Conservation (phyloP, 2,329 filamentous ascomycete genomes). For the Aureobasidium musti region DNA sequence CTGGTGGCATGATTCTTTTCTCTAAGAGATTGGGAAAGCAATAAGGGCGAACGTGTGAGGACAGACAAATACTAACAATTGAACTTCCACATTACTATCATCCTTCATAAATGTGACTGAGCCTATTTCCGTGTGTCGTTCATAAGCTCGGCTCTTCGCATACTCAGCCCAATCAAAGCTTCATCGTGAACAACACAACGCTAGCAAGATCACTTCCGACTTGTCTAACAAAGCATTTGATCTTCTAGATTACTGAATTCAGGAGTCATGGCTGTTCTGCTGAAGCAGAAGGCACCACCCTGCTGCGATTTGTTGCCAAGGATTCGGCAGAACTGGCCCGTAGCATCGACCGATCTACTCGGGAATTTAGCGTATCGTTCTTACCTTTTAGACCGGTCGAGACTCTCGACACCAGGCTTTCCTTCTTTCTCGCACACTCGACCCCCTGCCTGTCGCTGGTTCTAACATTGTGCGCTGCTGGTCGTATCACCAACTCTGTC, state of each 20-base stretch:
- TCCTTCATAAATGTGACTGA: no score
- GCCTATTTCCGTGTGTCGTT: no score
- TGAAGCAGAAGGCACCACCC: not conserved
- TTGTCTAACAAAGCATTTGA: no score
- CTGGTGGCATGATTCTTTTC: conserved; percentile 30
- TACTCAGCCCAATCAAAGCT: no score
- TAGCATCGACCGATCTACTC: not conserved
- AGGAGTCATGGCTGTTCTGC: not conserved
- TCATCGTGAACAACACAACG: no score
- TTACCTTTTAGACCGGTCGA: not conserved
- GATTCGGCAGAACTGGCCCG: not conserved
- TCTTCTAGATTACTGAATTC: no score
- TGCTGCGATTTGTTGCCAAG: not conserved
- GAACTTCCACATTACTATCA: no score
- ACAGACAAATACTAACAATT: no score
- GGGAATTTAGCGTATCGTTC: no score
- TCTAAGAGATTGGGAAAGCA: conserved; percentile 14
- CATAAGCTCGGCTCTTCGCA: no score
- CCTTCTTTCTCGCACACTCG: not conserved
- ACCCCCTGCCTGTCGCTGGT: not conserved
- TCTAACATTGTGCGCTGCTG: not conserved
- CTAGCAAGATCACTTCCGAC: no score
- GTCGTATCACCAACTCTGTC: no score
- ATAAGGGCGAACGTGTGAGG: not conserved
- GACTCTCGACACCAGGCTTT: not conserved